Base-by-base conservation (phyloP, 2,329 filamentous ascomycete species). In the Purpureocillium lavendulum region DNA sequence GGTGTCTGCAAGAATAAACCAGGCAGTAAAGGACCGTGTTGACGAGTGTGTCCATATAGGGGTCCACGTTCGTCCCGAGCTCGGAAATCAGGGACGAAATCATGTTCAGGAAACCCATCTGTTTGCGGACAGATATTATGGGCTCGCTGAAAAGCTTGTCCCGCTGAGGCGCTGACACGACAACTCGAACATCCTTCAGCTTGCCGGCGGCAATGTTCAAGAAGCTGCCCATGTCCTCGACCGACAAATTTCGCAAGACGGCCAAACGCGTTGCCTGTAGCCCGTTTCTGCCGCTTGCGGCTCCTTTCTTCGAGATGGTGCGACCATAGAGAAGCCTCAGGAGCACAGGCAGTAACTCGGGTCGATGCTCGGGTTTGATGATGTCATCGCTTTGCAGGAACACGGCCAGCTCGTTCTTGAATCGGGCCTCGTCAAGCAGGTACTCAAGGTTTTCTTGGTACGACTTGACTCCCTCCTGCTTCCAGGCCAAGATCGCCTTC, bases 101-200 rank as follows among this genome's bases (percentile, higher is more conserved):
- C 87, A 97, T 92, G 56, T 94, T 94, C 38, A 95, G 66, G 56
- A 96, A 79, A 67, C 94, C 92, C 42, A 92, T 75, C 59, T 96
- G 90, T 59, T 89, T 92, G 52, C 89, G 78, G 10, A 75, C 64
- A 13, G 77, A 73, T 18, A 89, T 63, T 11, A 83, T 45, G 33
- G 85, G 75, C 21, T 70, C 62, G 1, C 68, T 58, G 36, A 88
- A 74, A 1, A 70, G 56, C 40, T 72, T 65, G 36, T 75, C 67
- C 3, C 73, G 62, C 7, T 77, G 51, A 7, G 42, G 41, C 1
- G 64, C 56, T 10, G 71, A 62, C 38, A 75, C 67, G 14, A 84
- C 52, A 9, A 90, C 60, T 3, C 67, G 68, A 12, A 87, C 61
- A 32, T 72, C 67, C 30, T 71, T 74, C 14, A 95, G 67, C 40